Evolutionary conservation across 2,329 filamentous ascomycete species (phyloP).

Genomic region (Clarireedia monteithiana): DNA sequence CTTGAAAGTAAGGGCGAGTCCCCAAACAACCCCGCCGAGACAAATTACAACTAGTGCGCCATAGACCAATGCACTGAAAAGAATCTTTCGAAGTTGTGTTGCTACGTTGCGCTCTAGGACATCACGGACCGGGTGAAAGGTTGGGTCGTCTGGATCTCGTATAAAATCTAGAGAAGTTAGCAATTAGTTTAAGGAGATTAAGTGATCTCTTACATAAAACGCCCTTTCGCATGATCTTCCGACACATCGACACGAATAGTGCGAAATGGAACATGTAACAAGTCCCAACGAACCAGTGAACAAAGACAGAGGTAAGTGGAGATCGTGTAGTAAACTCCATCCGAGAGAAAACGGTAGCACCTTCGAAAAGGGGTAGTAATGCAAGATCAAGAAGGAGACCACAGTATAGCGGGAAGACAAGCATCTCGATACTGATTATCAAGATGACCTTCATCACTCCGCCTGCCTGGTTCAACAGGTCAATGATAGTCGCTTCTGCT

Average conservation of each 20-base stretch:
- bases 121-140: constrained; percentile 94
- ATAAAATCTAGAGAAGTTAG: constrained; percentile 68
- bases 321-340: constrained; percentile 69
- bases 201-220: constrained; percentile 67
- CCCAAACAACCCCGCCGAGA: constrained; percentile 92
- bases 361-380: constrained; percentile 79
- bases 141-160: constrained; percentile 93
- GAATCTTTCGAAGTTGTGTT: constrained; percentile 90
- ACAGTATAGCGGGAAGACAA: constrained; percentile 93
- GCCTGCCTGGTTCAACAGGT: constrained; percentile 83
- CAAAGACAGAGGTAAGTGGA: constrained; percentile 85
- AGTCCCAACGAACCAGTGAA: constrained; percentile 98
- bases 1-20: constrained; percentile 59
- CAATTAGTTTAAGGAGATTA: not conserved
- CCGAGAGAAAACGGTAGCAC: constrained; percentile 68
- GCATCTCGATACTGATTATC: constrained; percentile 99
- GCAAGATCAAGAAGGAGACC: constrained; percentile 84
- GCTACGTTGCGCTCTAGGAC: constrained; percentile 88
- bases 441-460: constrained; percentile 96
- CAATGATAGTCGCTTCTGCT: constrained; percentile 71
- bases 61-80: constrained; percentile 93
- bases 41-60: constrained; percentile 88
- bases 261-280: constrained; percentile 99
- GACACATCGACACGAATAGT: constrained; percentile 96
- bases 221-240: constrained; percentile 91